These are phyloP conservation scores for Mycena floridula DNA, from an alignment of 768 basidiomycete species.

Conservation along the genomic window DNA sequence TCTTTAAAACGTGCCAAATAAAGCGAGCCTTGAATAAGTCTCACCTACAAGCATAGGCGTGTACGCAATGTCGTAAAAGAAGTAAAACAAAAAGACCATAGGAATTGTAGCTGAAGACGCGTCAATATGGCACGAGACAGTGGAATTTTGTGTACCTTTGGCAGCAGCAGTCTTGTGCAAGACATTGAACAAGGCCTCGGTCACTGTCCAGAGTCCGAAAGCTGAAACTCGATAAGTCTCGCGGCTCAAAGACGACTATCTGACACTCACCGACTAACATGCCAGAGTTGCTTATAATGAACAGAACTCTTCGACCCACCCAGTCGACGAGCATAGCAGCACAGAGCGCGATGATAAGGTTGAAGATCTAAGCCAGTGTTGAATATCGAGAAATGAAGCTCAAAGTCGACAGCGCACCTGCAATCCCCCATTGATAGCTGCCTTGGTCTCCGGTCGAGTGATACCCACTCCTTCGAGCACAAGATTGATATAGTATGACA, in stretches of 20 bases:
- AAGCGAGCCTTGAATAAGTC: constrained; percentile 28
- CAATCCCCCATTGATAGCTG: constrained; percentile 56
- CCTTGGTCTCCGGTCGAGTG: constrained; percentile 42
- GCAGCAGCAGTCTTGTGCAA: constrained; percentile 34
- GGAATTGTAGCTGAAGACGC: constrained; percentile 55
- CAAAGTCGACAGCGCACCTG: constrained; percentile 30
- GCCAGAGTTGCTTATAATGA: constrained; percentile 57
- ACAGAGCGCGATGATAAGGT: constrained; percentile 49
- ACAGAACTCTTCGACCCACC: constrained; percentile 63
- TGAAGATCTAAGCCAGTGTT: constrained; percentile 41
- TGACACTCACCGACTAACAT: constrained; percentile 41
- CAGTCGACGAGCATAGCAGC: constrained; percentile 63
- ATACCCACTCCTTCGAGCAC: constrained; percentile 64
- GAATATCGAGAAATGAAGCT: not conserved
- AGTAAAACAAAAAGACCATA: constrained; percentile 56
- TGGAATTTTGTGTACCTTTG: constrained; percentile 21
- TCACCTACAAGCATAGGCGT: constrained; percentile 71
- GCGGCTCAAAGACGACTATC: not conserved
- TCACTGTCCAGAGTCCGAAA: constrained; percentile 53
- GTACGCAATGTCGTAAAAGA: constrained; percentile 66
- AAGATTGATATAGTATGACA: constrained; percentile 70
- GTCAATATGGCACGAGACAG: not conserved
- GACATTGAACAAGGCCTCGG: constrained; percentile 37
- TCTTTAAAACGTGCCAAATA: not conserved
- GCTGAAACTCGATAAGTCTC: constrained; percentile 21